Evolutionary conservation across 2,329 filamentous ascomycete genomes (phyloP), one percentile per base, ranked within the genome.

Genomic region (Curvularia lunata): DNA sequence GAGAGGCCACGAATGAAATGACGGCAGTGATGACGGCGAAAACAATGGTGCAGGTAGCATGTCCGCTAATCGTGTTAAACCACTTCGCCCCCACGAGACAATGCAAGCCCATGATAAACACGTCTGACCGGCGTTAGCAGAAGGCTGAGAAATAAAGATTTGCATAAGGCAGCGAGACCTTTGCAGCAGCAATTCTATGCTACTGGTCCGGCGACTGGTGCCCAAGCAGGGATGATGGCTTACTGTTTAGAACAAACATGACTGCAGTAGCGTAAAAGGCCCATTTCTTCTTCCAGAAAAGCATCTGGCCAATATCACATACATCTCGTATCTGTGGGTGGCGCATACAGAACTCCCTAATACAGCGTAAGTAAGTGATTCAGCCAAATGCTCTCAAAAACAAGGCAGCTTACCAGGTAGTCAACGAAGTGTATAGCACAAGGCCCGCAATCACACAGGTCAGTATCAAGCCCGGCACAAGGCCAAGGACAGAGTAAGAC

Each of bases 201-300:
- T 1, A 37, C 32, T 37, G 32, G 13, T 37, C 16, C 13, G 5
- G 32, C 32, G 32, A 4, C 30, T 32, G 13, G 32, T n/a, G 32
- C 32, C 12, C 32, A 37, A 13, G 32, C n/a, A 25, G 30, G 32
- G 7, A 16, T 67, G 69, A 69, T 84, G 95, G 95, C 16, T 91
- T 96, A 75, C 97, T 97, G 84, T 97, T 97, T 62, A 97, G 77
- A 45, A 97, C 80, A 77, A 97, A 97, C 90, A 96, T 96, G 74
- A 91, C 79, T 1, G 91, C 92, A 1, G 86, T 88, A 54, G 83
- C 79, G 68, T 82, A 87, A 81, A 86, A 88, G 2, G 83, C 86
- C 85, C 89, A 91, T 58, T 85, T 86, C 75, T 91, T 88, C 64
- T 89, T 88, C 88, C 90, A 96, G 78, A 96, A 97, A 21, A 97